Evolutionary conservation across 768 basidiomycete genomes (phyloP), one percentile per base, ranked within the genome.

Genomic region (Polyporus arcularius): DNA sequence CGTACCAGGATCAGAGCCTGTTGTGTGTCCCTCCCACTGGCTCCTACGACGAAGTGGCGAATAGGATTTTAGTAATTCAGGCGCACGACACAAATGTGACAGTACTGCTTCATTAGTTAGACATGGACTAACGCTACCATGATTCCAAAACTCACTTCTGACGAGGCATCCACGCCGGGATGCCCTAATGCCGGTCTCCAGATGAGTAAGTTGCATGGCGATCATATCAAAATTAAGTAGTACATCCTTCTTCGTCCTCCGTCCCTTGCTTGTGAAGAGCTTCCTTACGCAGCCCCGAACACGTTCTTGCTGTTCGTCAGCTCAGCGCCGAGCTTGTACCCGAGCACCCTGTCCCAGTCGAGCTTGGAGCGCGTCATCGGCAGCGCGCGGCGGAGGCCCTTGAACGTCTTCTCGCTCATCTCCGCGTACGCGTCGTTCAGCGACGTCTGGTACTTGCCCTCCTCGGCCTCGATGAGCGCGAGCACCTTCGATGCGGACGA

Each of bases 391-490:
- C 97, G 81, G 53, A 99, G 79, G 6, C 89, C 86, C 74, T 92
- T 93, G 83, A 98, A 98, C 0, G 91, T 90, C 76, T 93, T 94
- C 68, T 98, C 96, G 42, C 90, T 85, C 85, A 99, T 89, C 66
- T 92, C 88, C 43, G 87, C 86, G 70, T 98, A 97, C 15, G 90
- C 82, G 48, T 89, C 88, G 68, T 86, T 91, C 55, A 98, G 72
- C 15, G 88, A 86, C 0, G 80, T 76, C 70, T 98, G 94, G 69
- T 95, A 91, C 64, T 82, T 83, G 12, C 84, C 79, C 71, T 94
- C 90, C 69, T 96, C 93, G 16, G 85, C 82, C 68, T 87, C 89
- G 57, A 93, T 87, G 60, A 95, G 79, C 0, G 92, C 91, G 60
- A 97, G 74, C 46, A 96, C 81, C 72, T 91, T 90, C 47, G 83